These are phyloP conservation scores for Penicillium carneum DNA, from an alignment of 2,329 filamentous ascomycete species.

Conservation along the genomic window DNA sequence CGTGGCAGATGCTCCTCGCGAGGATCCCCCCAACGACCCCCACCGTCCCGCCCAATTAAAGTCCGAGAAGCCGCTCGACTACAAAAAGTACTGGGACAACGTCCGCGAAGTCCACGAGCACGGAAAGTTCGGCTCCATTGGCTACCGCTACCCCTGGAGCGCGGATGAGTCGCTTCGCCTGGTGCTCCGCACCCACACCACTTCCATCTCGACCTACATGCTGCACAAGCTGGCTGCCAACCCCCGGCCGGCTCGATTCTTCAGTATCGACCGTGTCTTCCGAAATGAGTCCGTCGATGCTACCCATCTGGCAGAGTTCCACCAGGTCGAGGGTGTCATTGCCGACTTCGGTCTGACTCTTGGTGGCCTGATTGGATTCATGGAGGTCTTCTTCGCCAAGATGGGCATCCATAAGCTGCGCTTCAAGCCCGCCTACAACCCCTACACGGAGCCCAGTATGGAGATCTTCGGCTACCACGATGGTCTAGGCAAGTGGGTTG, in stretches of 20 bases:
- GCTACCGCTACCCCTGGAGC: constrained; percentile 94
- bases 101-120: constrained; percentile 85
- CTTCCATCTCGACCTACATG: constrained; percentile 87
- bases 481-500: constrained; percentile 87
- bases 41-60: constrained; percentile 45
- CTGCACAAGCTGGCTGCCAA: constrained; percentile 85
- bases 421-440: constrained; percentile 98
- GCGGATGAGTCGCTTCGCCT: constrained; percentile 84
- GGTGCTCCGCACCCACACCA: constrained; percentile 95
- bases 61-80: constrained; percentile 64
- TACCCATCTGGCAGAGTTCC: constrained; percentile 96
- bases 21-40: constrained; percentile 58
- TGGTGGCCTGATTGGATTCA: constrained; percentile 90
- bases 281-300: constrained; percentile 96
- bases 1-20: constrained; percentile 70
- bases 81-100: constrained; percentile 86
- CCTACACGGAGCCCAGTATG: constrained; percentile 94
- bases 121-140: constrained; percentile 92
- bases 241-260: constrained; percentile 89
- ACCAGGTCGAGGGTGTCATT: constrained; percentile 98
- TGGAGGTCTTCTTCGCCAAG: constrained; percentile 93
- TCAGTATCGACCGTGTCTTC: constrained; percentile 98
- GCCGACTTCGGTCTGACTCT: constrained; percentile 93
- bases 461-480: constrained; percentile 97
- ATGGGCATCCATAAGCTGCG: constrained; percentile 87